Percentiles rank a stretch among this genome's conserved stretches.
Conservation (phyloP, 2,329 filamentous ascomycete species). For the Ophiostoma montium region DNA sequence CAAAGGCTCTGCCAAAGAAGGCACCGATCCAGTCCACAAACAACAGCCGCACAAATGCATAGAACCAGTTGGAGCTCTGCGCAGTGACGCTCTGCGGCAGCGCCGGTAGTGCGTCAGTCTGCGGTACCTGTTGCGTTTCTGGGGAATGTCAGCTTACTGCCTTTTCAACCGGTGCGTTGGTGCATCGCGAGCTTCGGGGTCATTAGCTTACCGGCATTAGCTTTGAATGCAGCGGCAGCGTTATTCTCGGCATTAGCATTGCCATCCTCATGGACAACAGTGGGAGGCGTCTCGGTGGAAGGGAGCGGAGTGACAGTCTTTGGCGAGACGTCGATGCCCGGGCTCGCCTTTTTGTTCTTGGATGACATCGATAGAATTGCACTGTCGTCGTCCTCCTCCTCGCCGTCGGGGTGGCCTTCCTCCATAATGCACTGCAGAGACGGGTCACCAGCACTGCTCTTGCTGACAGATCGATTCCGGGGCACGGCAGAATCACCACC, state of each 20-base stretch:
- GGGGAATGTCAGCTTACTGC: neutral
- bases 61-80: too few species aligned
- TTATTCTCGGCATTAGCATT: neutral
- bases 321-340: neutral
- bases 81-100: too few species aligned
- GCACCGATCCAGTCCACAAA: too few species aligned
- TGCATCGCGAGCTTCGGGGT: neutral
- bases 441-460: slow-evolving; percentile 18
- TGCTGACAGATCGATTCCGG: neutral
- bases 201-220: neutral
- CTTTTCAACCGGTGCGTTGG: neutral
- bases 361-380: neutral
- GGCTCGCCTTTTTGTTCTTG: neutral
- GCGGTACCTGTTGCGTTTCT: neutral
- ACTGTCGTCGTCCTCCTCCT: neutral
- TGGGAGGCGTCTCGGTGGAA: neutral
- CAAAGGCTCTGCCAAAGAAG: too few species aligned
- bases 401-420: slow-evolving; percentile 16
- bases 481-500: neutral
- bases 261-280: neutral
- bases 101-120: too few species aligned
- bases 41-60: too few species aligned
- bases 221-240: neutral
- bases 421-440: slow-evolving; percentile 34
- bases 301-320: neutral